Percentiles rank a stretch among this genome's conserved stretches.
phyloP scores from a whole-genome alignment of 2,329 filamentous ascomycete species.

The Talaromyces amestolkiae region DNA sequence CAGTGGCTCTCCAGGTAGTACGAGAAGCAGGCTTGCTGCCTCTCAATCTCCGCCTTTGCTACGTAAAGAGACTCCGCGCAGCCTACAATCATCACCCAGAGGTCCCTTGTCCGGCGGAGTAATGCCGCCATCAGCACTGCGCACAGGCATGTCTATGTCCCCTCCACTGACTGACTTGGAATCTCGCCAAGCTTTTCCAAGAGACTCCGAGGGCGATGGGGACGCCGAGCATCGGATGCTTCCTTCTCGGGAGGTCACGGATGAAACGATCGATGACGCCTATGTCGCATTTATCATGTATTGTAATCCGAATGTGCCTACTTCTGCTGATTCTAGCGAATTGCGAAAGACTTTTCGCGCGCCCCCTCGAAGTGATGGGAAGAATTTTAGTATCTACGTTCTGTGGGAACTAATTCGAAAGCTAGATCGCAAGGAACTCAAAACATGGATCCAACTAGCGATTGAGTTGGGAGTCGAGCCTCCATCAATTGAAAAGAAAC shows the following conservation, averaged over 20 bases:
- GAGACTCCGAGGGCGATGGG: conserved; percentile 29
- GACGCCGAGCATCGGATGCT: conserved; percentile 51
- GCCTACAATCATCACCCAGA: conserved; percentile 39
- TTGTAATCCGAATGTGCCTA: conserved; percentile 78
- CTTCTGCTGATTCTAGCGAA: conserved; percentile 66
- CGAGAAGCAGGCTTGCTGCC: conserved; percentile 32
- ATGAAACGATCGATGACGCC: conserved; percentile 72
- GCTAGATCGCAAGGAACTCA: conserved; percentile 78
- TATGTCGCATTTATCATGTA: conserved; percentile 84
- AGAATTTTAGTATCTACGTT: conserved; percentile 74
- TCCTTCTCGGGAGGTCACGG: conserved; percentile 66
- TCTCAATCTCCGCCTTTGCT: conserved; percentile 38
- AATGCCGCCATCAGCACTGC: conserved; percentile 28
- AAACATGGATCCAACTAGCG: conserved; percentile 88
- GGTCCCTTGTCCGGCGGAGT: conserved; percentile 29
- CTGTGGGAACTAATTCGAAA: conserved; percentile 76
- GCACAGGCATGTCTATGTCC: conserved; percentile 41
- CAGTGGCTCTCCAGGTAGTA: conserved; percentile 38
- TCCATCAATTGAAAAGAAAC: conserved; percentile 74
- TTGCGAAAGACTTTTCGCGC: conserved; percentile 73
- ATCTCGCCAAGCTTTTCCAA: conserved; percentile 28
- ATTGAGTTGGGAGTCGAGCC: conserved; percentile 84
- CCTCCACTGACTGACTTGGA: conserved; percentile 36
- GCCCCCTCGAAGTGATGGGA: conserved; percentile 83
- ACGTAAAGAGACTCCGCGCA: conserved; percentile 39